Evolutionary conservation across 1,139 yeast species (phyloP).

Genomic region (Wickerhamomyces sp.): DNA sequence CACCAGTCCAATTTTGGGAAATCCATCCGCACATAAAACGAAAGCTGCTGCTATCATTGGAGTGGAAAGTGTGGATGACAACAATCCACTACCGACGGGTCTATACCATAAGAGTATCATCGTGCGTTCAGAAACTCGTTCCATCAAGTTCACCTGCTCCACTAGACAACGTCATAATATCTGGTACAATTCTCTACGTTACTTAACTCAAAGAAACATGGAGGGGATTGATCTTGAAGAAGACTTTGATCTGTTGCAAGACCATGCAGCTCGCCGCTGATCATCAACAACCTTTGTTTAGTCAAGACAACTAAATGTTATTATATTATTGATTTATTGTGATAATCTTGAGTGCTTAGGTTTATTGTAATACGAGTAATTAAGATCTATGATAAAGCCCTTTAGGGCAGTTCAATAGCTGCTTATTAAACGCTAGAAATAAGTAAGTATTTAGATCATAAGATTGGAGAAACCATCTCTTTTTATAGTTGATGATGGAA

Average conservation of each 20-base stretch:
- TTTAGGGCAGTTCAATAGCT: no score
- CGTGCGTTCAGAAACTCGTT: conserved; percentile 63
- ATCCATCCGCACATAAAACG: conserved; percentile 60
- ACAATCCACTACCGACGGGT: conserved; percentile 88
- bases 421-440: no score
- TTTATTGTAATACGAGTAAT: no score
- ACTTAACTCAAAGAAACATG: conserved; percentile 63
- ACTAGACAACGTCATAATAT: conserved; percentile 84
- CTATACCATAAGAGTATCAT: conserved; percentile 80
- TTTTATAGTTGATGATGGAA: no score
- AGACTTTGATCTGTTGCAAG: conserved; percentile 11
- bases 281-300: no score
- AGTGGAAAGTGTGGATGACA: conserved; percentile 77
- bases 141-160: conserved; percentile 80
- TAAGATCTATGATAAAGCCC: no score
- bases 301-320: no score
- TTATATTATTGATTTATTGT: no score
- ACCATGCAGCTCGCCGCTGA: background rate
- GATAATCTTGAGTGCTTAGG: no score
- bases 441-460: no score
- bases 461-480: no score
- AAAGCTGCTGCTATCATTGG: conserved; percentile 78
- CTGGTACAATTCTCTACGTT: conserved; percentile 85
- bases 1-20: conserved; percentile 71
- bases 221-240: conserved; percentile 49